Conservation (phyloP, 1,139 yeast genomes). For the Pichia terricola region DNA sequence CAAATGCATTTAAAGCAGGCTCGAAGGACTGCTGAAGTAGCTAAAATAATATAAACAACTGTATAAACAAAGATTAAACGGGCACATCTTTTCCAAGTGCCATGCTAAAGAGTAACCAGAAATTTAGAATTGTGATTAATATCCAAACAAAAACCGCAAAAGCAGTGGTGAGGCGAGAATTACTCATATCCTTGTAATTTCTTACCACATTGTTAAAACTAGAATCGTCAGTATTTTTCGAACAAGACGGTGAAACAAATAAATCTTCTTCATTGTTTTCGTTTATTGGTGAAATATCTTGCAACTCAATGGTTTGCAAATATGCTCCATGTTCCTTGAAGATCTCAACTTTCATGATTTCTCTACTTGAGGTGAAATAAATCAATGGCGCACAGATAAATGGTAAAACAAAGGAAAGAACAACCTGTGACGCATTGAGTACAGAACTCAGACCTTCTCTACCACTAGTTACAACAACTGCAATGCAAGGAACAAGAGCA, state of each 20-base stretch:
- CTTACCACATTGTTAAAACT: not conserved
- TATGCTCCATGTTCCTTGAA: constrained; percentile 7
- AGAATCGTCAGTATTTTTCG: too few relatives aligned
- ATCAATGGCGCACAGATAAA: constrained; percentile 73
- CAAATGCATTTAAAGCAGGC: too few relatives aligned
- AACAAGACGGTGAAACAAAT: too few relatives aligned
- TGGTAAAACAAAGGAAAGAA: constrained; percentile 74
- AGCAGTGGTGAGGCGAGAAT: constrained; percentile 36
- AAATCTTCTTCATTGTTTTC: too few relatives aligned
- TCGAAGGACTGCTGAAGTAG: too few relatives aligned
- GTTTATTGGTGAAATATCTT: too few relatives aligned
- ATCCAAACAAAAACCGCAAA: constrained; percentile 43
- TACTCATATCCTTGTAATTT: constrained; percentile 43
- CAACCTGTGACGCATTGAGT: constrained; percentile 81
- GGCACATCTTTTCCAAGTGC: constrained; percentile 26
- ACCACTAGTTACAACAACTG: constrained; percentile 71
- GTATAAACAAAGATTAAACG: constrained; percentile 5
- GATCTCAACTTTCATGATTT: constrained; percentile 58
- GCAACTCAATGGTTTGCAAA: too few relatives aligned
- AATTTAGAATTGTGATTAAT: constrained; percentile 40
- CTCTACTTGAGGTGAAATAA: constrained; percentile 54
- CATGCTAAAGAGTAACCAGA: constrained; percentile 41
- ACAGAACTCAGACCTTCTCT: constrained; percentile 77
- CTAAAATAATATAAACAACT: too few relatives aligned
- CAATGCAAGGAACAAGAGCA: constrained; percentile 82